Evolutionary conservation across 2,329 filamentous ascomycete species (phyloP).

Genomic region (Ascochyta clinopodiicola): DNA sequence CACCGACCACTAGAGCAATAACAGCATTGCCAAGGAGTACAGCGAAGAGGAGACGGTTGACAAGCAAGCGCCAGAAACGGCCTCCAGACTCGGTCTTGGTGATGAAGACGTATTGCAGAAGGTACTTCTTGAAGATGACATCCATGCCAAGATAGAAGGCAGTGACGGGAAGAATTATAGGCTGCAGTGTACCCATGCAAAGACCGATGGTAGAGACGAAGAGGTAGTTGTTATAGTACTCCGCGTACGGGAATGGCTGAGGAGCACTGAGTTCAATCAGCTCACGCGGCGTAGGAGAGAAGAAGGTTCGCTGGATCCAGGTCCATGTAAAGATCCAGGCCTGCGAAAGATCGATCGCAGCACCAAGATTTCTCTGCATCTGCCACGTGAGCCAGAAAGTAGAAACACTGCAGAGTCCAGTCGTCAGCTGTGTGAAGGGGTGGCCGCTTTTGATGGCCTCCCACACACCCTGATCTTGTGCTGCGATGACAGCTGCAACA

Average conservation of each 20-base stretch:
- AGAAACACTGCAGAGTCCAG: conserved; percentile 79
- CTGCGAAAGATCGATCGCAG: conserved; percentile 84
- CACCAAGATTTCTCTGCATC: conserved; percentile 85
- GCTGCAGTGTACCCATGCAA: conserved; percentile 83
- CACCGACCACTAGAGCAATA: conserved; percentile 77
- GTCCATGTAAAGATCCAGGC: conserved; percentile 79
- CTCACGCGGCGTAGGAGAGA: conserved; percentile 85
- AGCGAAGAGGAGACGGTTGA: conserved; percentile 89
- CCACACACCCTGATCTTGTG: conserved; percentile 64
- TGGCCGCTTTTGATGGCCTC: conserved; percentile 70
- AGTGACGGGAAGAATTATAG: conserved; percentile 82
- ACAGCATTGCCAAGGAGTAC: conserved; percentile 78
- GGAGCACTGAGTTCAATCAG: conserved; percentile 93
- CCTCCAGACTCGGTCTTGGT: conserved; percentile 97
- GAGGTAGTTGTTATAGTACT: conserved; percentile 97
- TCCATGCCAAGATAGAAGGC: conserved; percentile 89
- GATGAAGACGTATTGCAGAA: conserved; percentile 83
- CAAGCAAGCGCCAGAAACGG: conserved; percentile 86
- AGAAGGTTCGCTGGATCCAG: conserved; percentile 80
- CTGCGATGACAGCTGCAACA: conserved; percentile 67
- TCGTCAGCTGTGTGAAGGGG: conserved; percentile 70
- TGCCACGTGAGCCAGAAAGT: conserved; percentile 92
- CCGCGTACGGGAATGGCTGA: conserved; percentile 89
- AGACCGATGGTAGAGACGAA: conserved; percentile 90
- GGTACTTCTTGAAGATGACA: conserved; percentile 89